Base-by-base conservation (phyloP, 495 filamentous ascomycete species). In the Lophium mytilinum region DNA sequence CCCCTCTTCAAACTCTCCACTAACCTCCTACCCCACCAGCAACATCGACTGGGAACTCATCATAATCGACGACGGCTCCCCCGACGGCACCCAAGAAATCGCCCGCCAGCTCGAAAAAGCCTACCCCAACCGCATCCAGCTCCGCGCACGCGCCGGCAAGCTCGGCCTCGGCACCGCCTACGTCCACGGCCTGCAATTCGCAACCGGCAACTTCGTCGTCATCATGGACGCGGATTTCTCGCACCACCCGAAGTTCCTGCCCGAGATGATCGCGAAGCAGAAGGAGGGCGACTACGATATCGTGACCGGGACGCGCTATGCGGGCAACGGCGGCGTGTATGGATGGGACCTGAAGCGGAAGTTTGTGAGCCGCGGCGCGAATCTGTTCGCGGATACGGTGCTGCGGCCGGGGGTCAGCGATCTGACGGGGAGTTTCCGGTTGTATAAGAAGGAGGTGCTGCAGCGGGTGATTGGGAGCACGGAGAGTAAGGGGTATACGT, bases 141-240 rank as follows among this genome's bases (percentile, higher is more conserved):
- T 97, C 50, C 86, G 89, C 71, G 78, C 90, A 18, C 91, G 93
- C 60, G 78, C 86, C 18, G 94, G 93, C 58, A 97, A 98, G 76
- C 87, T 98, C 40, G 94, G 94, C 15, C 83, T 98, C 24, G 93
- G 93, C 54, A 97, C 93, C 2, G 93, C 94, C 9, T 98, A 98
- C 75, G 87, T 97, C 42, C 91, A 98, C 71, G 93, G 93, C 40
- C 78, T 97, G 51, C 78, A 91, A 67, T 95, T 83, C 68, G 85
- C 77, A 37, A 88, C 83, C 19, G 93, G 93, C 60, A 96, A 90
- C 78, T 97, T 82, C 71, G 86, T 98, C 56, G 88, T 98, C 77
- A 98, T 98, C 78, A 97, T 98, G 93, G 93, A 98, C 76, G 93
- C 93, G 72, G 93, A 98, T 73, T 98, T 98, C 82, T 88, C 83